These are phyloP conservation scores for Aphanomyces invadans DNA, from an alignment of 352 stramenopile genomes.

Conservation along the genomic window DNA sequence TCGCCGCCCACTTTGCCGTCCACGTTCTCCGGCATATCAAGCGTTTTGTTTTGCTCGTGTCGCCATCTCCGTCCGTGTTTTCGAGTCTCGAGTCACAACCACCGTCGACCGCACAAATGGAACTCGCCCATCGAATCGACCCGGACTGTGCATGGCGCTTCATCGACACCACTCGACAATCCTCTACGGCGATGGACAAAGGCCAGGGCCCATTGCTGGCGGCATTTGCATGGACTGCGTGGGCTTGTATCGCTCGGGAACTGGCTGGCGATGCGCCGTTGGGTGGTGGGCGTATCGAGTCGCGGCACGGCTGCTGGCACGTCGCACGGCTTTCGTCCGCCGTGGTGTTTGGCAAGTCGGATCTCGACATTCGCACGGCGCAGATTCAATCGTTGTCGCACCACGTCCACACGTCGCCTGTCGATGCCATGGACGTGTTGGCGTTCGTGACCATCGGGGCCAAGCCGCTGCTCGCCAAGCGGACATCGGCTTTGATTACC, in stretches of 20 bases:
- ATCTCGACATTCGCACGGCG: neutral
- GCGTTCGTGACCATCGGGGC: neutral
- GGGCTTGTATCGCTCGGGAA: neutral
- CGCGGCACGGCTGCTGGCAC: neutral
- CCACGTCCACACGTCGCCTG: neutral
- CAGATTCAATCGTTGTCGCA: neutral
- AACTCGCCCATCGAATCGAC: neutral
- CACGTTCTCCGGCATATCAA: neutral
- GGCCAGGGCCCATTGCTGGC: neutral
- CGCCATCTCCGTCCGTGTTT: neutral
- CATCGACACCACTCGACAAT: neutral
- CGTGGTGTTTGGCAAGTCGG: slow-evolving; percentile 7
- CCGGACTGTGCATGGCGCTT: neutral
- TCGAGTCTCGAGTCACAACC: neutral
- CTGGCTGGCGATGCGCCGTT: neutral
- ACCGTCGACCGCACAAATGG: neutral
- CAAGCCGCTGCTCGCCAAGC: neutral
- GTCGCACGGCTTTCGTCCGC: neutral
- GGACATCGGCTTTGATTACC: neutral
- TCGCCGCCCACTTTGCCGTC: neutral
- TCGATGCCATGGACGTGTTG: neutral
- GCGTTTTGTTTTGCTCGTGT: neutral
- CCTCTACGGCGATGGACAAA: neutral
- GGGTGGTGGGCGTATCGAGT: neutral
- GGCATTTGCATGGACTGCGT: neutral